Base-by-base conservation (phyloP, 768 basidiomycete genomes). In the Russula sp. region DNA sequence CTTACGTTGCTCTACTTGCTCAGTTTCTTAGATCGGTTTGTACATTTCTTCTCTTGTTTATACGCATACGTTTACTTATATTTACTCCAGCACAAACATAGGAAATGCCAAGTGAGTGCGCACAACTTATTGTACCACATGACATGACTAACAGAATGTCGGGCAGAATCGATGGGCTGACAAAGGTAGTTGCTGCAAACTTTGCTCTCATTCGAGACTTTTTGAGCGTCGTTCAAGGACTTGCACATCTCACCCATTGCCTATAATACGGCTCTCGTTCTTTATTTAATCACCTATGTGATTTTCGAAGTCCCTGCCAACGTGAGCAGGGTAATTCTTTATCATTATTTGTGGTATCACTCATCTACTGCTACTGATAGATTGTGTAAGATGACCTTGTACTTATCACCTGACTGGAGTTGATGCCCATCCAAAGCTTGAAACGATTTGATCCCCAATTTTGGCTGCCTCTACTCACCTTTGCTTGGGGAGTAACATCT, bases 241-340 rank as follows among this genome's bases (percentile, higher is more conserved):
- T 73, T 85, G n/a, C 62, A 80, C 38, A 70, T 85, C 22, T 75
- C 80, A 20, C 71, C 79, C 6, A 72, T 83, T 0, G 80, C 77
- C 56, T 86, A 85, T 71, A 86, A 85, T 68, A 83, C 82, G 0
- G 76, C 82, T 2, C 72, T 88, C 20, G 82, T 84, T 0, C 67
- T 87, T 3, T 87, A 84, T 71, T 87, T 86, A 62, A 75, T 85
- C 4, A 81, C 83, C 55, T 87, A 86, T 67, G 77, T 84, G 18
- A 64, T 79, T n/a, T 86, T 85, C 55, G 84, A 85, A 70, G 76
- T 86, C 51, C 85, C 84, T 16, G 75, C 83, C 22, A 85, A 84
- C 70, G 83, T 85, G 69, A 68, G 77, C 72, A 28, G 18, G 16
- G 7, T 28, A 30, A 5, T 5, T 0, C 40, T 32, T 7, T 26